Percentiles rank a stretch among this genome's conserved stretches.
Evolutionary conservation across 495 filamentous ascomycete species (phyloP).

Genomic region (Hypoxylon intermedium): DNA sequence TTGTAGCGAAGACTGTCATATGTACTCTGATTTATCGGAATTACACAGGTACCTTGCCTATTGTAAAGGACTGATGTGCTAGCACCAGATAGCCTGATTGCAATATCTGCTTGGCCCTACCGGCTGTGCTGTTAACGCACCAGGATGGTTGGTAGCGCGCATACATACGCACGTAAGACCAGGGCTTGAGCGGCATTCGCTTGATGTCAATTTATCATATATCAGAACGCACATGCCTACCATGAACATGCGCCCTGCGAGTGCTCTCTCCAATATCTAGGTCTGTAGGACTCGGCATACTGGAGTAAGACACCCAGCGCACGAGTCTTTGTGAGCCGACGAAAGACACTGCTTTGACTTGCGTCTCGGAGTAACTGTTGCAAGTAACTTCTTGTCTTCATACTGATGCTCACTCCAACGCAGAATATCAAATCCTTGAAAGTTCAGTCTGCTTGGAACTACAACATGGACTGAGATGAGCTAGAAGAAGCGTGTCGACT

Average conservation of each 20-base stretch:
- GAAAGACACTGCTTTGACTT: slow-evolving; percentile 1
- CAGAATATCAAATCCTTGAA: slow-evolving; percentile 3
- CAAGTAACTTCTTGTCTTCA: background rate
- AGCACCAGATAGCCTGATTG: background rate
- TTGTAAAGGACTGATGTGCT: too few relatives aligned
- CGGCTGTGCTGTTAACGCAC: background rate
- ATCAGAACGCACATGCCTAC: slow-evolving; percentile 31
- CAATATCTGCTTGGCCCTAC: background rate
- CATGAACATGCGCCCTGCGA: slow-evolving; percentile 11
- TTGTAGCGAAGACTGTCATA: slow-evolving; percentile 12
- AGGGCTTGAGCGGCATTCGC: slow-evolving; percentile 13
- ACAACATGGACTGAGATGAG: background rate
- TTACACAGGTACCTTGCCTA: background rate
- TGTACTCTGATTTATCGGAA: background rate
- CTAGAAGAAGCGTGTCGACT: background rate
- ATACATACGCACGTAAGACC: slow-evolving; percentile 8
- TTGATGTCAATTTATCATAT: slow-evolving; percentile 30
- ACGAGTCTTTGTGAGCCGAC: background rate
- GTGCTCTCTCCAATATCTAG: slow-evolving; percentile 4
- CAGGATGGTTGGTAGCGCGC: slow-evolving; percentile 2
- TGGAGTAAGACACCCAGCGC: slow-evolving; percentile 9
- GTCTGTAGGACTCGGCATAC: background rate
- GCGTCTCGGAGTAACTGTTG: background rate
- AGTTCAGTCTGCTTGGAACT: too few relatives aligned
- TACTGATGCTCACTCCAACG: background rate